Conservation (phyloP, 768 basidiomycete species). For the Cyathus striatus region DNA sequence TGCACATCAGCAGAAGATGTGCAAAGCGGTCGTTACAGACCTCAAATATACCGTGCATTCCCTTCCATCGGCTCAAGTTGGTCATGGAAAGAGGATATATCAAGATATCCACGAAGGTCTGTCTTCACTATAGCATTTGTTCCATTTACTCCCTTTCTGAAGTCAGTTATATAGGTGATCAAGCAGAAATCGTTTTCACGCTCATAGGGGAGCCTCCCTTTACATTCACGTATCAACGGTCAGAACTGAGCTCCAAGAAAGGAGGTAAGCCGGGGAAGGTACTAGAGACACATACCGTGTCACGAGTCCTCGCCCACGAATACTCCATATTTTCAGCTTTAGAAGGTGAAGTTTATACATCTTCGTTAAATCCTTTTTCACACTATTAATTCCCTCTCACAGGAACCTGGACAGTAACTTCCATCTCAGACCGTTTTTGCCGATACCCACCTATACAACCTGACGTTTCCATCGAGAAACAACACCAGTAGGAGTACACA, state of each 20-base stretch:
- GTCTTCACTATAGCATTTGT: constrained; percentile 6
- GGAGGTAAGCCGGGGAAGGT: constrained; percentile 70
- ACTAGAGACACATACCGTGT: constrained; percentile 90
- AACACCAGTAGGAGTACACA: constrained; percentile 11
- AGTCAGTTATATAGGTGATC: constrained; percentile 52
- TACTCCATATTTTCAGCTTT: constrained; percentile 91
- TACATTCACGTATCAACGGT: constrained; percentile 90
- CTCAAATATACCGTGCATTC: constrained; percentile 70
- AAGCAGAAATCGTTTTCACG: constrained; percentile 90
- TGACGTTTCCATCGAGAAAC: constrained; percentile 34
- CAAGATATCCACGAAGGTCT: constrained; percentile 89
- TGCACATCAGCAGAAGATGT: constrained; percentile 90
- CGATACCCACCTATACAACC: constrained; percentile 76
- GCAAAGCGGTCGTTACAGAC: constrained; percentile 77
- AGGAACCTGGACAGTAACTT: constrained; percentile 93
- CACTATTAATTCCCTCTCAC: constrained; percentile 5
- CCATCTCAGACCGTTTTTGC: constrained; percentile 86
- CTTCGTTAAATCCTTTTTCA: neutral
- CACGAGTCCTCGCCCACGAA: constrained; percentile 63
- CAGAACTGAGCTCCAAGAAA: constrained; percentile 65
- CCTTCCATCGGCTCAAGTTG: constrained; percentile 85
- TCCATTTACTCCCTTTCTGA: neutral
- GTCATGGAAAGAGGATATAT: constrained; percentile 73
- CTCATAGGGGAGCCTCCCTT: constrained; percentile 92
- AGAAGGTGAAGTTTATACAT: constrained; percentile 54